These are phyloP conservation scores for Blastobotrys ciferrii DNA, from an alignment of 1,139 yeast genomes.

Conservation along the genomic window DNA sequence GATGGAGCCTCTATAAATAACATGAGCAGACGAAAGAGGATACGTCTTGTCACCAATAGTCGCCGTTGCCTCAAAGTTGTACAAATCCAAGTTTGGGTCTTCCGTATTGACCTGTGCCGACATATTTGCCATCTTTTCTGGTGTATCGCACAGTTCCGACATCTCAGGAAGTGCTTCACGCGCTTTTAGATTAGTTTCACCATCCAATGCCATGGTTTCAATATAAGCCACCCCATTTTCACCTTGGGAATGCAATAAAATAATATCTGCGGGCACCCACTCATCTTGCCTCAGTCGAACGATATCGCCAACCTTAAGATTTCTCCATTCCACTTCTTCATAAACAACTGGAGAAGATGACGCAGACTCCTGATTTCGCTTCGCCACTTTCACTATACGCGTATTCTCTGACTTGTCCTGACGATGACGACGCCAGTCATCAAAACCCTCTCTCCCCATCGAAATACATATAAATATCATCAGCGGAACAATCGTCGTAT, in stretches of 20 bases:
- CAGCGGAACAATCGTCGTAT: conserved; percentile 88
- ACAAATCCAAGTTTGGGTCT: conserved; percentile 86
- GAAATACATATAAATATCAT: conserved; percentile 86
- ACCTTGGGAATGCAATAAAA: conserved; percentile 65
- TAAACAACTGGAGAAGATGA: conserved; percentile 31
- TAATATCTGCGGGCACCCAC: conserved; percentile 89
- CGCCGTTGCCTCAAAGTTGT: conserved; percentile 84
- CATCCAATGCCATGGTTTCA: conserved; percentile 97
- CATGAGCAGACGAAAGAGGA: conserved; percentile 76
- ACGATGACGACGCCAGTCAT: conserved; percentile 83
- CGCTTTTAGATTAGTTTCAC: conserved; percentile 88
- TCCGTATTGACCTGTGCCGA: conserved; percentile 62
- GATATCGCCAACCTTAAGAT: conserved; percentile 81
- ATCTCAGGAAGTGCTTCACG: conserved; percentile 65
- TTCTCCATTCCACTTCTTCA: conserved; percentile 59
- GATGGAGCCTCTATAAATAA: conserved; percentile 84
- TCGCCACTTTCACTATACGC: conserved; percentile 48
- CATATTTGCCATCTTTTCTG: conserved; percentile 41
- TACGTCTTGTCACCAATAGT: conserved; percentile 38
- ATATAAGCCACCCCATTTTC: conserved; percentile 73
- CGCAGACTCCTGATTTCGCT: conserved; percentile 17
- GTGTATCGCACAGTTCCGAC: conserved; percentile 49
- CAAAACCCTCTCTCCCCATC: conserved; percentile 88
- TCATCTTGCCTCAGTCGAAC: conserved; percentile 72
- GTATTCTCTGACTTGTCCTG: conserved; percentile 85